Evolutionary conservation across 148 eudicot genomes (phyloP).

Genomic region (Rheum nobile): DNA sequence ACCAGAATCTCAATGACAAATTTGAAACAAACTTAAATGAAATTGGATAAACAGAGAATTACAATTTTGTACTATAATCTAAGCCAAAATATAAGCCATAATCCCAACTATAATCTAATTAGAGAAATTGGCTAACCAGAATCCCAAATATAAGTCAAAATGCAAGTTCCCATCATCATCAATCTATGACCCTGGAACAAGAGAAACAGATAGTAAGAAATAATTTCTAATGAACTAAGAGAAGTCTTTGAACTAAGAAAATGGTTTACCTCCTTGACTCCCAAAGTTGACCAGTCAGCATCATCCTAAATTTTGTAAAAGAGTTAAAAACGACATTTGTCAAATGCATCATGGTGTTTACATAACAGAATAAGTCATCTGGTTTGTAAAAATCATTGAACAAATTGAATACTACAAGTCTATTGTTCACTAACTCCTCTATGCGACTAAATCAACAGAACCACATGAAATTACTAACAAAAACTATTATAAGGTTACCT

Average conservation of each 20-base stretch:
- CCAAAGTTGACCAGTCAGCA: constrained; percentile 80
- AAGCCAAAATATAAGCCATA: too few species aligned
- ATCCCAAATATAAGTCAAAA: too few species aligned
- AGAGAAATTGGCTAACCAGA: too few species aligned
- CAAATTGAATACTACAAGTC: too few species aligned
- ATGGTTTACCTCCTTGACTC: constrained; percentile 75
- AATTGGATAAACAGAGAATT: too few species aligned
- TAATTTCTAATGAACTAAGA: constrained; percentile 6
- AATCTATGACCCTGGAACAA: constrained; percentile 71
- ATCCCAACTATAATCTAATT: too few species aligned
- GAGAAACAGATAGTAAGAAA: constrained; percentile 9
- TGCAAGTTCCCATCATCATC: constrained; percentile 99
- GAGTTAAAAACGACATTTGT: neutral
- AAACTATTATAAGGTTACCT: too few species aligned
- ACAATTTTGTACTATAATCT: too few species aligned
- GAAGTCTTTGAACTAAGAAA: constrained; percentile 6
- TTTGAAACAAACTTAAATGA: neutral
- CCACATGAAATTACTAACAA: too few species aligned
- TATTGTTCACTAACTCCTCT: too few species aligned
- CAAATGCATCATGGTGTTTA: neutral
- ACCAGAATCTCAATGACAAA: neutral
- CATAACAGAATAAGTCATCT: neutral
- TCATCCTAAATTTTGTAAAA: constrained; percentile 52
- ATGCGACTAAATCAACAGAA: too few species aligned
- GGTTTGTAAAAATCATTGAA: neutral